These are phyloP conservation scores for Cichorium intybus DNA, from an alignment of 140 eudicot genomes.

Conservation along the genomic window DNA sequence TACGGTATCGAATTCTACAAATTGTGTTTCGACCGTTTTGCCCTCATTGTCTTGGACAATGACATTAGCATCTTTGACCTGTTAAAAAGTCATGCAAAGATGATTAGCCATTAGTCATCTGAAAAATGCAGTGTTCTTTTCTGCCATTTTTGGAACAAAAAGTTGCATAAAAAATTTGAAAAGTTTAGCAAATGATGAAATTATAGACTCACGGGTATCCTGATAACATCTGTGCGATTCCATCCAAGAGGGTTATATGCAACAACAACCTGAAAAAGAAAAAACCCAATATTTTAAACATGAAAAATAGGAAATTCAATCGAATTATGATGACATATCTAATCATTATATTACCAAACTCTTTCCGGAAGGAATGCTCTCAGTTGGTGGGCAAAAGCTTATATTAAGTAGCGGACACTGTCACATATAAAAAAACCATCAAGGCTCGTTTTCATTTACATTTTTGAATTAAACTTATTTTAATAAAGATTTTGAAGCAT, in stretches of 20 bases:
- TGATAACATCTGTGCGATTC: slow-evolving; percentile 66
- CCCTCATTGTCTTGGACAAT: slow-evolving; percentile 71
- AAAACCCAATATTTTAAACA: background rate
- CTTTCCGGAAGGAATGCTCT: slow-evolving; percentile 66
- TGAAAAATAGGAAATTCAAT: background rate
- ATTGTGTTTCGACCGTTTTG: slow-evolving; percentile 55
- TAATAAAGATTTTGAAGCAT: background rate
- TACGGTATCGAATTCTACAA: slow-evolving; percentile 53
- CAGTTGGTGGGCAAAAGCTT: slow-evolving; percentile 89
- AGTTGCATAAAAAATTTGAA: background rate
- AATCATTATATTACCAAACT: slow-evolving; percentile 63
- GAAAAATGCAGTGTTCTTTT: background rate
- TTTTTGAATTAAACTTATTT: background rate
- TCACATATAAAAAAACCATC: slow-evolving; percentile 10
- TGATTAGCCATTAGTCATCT: background rate
- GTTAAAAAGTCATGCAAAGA: slow-evolving; percentile 13
- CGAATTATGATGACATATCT: background rate
- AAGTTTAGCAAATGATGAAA: slow-evolving; percentile 8
- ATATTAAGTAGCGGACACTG: slow-evolving; percentile 94
- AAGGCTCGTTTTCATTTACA: background rate
- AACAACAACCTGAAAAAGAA: slow-evolving; percentile 63
- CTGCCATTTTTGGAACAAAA: background rate
- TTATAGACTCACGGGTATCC: slow-evolving; percentile 70
- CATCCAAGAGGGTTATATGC: slow-evolving; percentile 96
- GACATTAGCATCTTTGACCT: slow-evolving; percentile 66